Evolutionary conservation across 1,139 yeast species (phyloP).

Genomic region (Candida glucosophila): DNA sequence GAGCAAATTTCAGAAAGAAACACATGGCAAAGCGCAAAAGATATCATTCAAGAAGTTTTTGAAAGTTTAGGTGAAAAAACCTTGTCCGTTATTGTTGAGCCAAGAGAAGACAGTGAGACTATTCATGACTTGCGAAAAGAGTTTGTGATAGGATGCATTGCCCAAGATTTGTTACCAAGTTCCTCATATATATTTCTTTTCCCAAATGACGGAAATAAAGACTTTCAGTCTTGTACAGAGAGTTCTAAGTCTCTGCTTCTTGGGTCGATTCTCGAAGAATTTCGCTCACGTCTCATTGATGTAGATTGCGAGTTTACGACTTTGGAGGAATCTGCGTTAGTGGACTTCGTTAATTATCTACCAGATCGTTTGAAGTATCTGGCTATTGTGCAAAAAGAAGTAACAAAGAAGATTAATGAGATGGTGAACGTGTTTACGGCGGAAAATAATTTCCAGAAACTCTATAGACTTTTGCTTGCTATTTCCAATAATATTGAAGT

Average conservation of each 20-base stretch:
- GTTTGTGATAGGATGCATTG: constrained; percentile 43
- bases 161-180: constrained; percentile 28
- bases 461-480: constrained; percentile 42
- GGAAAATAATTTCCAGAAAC: constrained; percentile 31
- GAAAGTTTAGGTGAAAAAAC: no score
- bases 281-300: constrained; percentile 30
- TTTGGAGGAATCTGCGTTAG: constrained; percentile 41
- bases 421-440: constrained; percentile 31
- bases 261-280: no score
- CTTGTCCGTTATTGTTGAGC: no score
- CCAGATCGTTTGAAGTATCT: constrained; percentile 28
- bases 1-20: neutral
- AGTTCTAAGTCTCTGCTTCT: no score
- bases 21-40: constrained; percentile 6
- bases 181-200: constrained; percentile 37
- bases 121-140: constrained; percentile 48
- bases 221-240: constrained; percentile 19
- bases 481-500: constrained; percentile 31
- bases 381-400: constrained; percentile 28
- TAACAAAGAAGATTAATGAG: constrained; percentile 22
- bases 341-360: constrained; percentile 24
- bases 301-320: constrained; percentile 48
- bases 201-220: constrained; percentile 24
- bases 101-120: constrained; percentile 1
- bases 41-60: constrained; percentile 12